Percentiles rank a stretch among this genome's conserved stretches.
phyloP scores from a whole-genome alignment of 768 basidiomycete species.

The Tremella fuciformis region DNA sequence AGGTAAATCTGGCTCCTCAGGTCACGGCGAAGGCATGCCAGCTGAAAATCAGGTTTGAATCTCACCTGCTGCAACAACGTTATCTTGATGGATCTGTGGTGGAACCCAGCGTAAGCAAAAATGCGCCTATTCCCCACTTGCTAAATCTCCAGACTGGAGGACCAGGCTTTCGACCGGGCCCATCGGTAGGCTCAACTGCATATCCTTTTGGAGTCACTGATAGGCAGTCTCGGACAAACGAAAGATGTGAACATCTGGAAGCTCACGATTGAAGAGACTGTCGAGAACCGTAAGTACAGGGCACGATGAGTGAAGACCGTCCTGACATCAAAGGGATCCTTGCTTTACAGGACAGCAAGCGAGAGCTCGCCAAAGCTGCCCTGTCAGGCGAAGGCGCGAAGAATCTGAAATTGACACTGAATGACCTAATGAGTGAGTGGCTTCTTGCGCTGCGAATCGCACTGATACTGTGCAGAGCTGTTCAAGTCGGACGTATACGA shows the following conservation, averaged over 20 bases:
- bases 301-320: neutral
- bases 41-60: constrained; percentile 64
- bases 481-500: constrained; percentile 3
- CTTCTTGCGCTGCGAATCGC: neutral
- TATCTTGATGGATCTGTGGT: constrained; percentile 90
- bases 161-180: constrained; percentile 89
- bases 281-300: constrained; percentile 68
- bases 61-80: constrained; percentile 91
- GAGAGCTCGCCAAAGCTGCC: constrained; percentile 76
- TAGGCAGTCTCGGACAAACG: constrained; percentile 68
- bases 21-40: neutral
- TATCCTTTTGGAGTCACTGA: neutral
- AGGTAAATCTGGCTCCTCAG: constrained; percentile 55
- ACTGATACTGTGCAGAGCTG: neutral
- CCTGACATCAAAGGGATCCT: constrained; percentile 30
- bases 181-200: constrained; percentile 58
- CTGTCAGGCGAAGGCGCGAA: constrained; percentile 84
- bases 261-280: constrained; percentile 75
- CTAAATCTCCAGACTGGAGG: constrained; percentile 60
- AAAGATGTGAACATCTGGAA: constrained; percentile 70
- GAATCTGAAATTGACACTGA: constrained; percentile 71
- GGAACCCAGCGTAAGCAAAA: constrained; percentile 52
- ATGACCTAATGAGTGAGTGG: constrained; percentile 68
- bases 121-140: neutral
- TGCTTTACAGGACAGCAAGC: constrained; percentile 90